These are phyloP conservation scores for Trichoderma reesei DNA, from an alignment of 495 filamentous ascomycete species.

Conservation along the genomic window DNA sequence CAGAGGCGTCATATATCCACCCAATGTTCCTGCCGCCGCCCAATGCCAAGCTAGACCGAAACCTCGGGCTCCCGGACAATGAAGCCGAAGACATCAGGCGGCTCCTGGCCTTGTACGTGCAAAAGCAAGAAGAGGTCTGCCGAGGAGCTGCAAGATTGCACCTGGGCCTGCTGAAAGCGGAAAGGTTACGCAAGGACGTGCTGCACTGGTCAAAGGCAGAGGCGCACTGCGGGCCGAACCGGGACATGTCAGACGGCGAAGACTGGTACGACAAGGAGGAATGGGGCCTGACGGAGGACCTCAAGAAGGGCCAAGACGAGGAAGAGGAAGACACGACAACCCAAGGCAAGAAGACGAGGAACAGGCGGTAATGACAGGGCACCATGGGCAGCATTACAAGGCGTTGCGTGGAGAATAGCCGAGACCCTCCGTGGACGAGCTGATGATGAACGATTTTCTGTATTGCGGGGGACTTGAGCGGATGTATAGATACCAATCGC, in stretches of 20 bases:
- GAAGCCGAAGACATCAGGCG: conserved; percentile 88
- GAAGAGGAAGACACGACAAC: conserved; percentile 71
- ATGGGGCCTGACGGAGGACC: conserved; percentile 74
- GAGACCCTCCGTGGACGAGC: neutral
- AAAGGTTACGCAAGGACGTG: conserved; percentile 68
- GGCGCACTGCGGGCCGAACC: conserved; percentile 64
- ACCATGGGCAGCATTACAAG: conserved; percentile 6
- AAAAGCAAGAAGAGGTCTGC: conserved; percentile 92
- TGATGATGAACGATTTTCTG: conserved; percentile 7
- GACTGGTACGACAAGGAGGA: conserved; percentile 92
- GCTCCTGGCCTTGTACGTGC: conserved; percentile 74
- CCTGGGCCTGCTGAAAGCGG: conserved; percentile 62
- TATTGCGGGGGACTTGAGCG: neutral
- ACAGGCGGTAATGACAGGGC: conserved; percentile 37
- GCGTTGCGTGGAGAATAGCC: neutral
- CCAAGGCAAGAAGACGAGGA: conserved; percentile 66
- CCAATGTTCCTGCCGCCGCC: conserved; percentile 74
- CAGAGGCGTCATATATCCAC: conserved; percentile 49
- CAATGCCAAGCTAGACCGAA: conserved; percentile 60
- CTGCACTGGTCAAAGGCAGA: conserved; percentile 82
- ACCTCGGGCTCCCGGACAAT: conserved; percentile 65
- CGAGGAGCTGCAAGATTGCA: conserved; percentile 69
- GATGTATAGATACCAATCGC: conserved; percentile 1
- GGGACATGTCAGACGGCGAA: conserved; percentile 76
- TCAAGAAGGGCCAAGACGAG: conserved; percentile 87